Evolutionary conservation across 192 early-diverging fungal genomes (phyloP).

Genomic region (Entophlyctis helioformis): DNA sequence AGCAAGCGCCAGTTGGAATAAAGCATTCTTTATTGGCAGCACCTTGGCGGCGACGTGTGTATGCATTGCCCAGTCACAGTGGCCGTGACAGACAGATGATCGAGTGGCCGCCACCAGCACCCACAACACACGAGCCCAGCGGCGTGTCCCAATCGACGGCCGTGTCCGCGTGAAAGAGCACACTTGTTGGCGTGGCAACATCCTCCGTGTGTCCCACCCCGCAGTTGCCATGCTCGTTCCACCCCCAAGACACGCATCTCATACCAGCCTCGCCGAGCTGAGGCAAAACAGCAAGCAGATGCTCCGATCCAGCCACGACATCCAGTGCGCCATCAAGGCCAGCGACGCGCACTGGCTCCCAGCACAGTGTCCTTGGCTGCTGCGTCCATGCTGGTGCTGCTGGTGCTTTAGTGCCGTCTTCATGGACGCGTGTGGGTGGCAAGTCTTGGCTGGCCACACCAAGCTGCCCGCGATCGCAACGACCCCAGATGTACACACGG

Average conservation of each 20-base stretch:
- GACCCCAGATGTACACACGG: conserved; percentile 54
- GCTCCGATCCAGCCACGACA: conserved; percentile 65
- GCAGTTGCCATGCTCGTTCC: conserved; percentile 94
- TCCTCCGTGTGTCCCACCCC: conserved; percentile 28
- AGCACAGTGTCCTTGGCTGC: conserved; percentile 1
- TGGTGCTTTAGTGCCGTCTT: background rate
- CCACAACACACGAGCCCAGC: too few species aligned
- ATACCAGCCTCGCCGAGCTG: conserved; percentile 21
- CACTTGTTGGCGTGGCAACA: conserved; percentile 3
- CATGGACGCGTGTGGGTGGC: too few species aligned
- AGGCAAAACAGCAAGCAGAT: conserved; percentile 51
- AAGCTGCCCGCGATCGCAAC: conserved; percentile 67
- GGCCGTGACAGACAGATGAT: too few species aligned
- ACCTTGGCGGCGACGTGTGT: too few species aligned
- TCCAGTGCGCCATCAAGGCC: conserved; percentile 1
- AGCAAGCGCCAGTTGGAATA: too few species aligned
- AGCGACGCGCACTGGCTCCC: too few species aligned
- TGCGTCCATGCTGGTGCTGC: background rate
- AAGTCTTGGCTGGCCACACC: background rate
- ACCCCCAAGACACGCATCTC: conserved; percentile 63
- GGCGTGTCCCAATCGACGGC: too few species aligned
- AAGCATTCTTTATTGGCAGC: too few species aligned
- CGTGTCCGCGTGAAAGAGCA: too few species aligned
- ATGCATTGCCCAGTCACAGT: too few species aligned
- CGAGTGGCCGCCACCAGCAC: too few species aligned